A percentile compares a stretch with the other conserved stretches of the same genome.
Conservation (phyloP, 2,329 filamentous ascomycete species). For the Cadophora malorum region DNA sequence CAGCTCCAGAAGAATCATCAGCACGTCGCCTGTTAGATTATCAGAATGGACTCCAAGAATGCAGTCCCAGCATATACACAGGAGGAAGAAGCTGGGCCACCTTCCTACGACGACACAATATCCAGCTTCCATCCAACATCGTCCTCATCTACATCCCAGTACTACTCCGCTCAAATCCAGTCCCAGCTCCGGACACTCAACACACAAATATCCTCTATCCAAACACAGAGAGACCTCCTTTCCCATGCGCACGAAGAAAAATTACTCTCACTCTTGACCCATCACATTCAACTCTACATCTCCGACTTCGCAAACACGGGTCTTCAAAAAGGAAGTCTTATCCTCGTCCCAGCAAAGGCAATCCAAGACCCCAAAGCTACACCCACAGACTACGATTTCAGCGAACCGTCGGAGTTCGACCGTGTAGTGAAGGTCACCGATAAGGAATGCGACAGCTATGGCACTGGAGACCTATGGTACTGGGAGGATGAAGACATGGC, state of each 20-base stretch:
- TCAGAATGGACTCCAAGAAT: constrained; percentile 37
- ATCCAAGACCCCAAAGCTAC: constrained; percentile 35
- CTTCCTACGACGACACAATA: constrained; percentile 38
- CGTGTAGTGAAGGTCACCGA: constrained; percentile 34
- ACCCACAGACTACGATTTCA: constrained; percentile 39
- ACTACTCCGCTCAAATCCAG: constrained; percentile 39
- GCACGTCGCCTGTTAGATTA: not conserved
- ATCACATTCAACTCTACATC: constrained; percentile 40
- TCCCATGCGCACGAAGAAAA: constrained; percentile 39
- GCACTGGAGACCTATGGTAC: constrained; percentile 29
- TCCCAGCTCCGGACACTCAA: constrained; percentile 38
- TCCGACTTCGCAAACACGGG: constrained; percentile 39
- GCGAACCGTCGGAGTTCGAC: constrained; percentile 34
- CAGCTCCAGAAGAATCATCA: not conserved
- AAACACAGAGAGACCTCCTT: constrained; percentile 35
- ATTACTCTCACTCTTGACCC: constrained; percentile 39
- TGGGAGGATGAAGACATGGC: constrained; percentile 42
- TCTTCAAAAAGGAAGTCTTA: constrained; percentile 36
- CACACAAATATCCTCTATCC: constrained; percentile 34
- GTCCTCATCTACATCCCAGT: constrained; percentile 27
- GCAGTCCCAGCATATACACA: constrained; percentile 17
- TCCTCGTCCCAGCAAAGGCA: constrained; percentile 39
- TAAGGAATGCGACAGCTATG: constrained; percentile 32
- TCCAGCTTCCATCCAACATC: constrained; percentile 23
- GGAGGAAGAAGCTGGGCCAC: constrained; percentile 33